These are phyloP conservation scores for Yamadazyma membranifaciens DNA, from an alignment of 1,139 yeast genomes.

Conservation along the genomic window DNA sequence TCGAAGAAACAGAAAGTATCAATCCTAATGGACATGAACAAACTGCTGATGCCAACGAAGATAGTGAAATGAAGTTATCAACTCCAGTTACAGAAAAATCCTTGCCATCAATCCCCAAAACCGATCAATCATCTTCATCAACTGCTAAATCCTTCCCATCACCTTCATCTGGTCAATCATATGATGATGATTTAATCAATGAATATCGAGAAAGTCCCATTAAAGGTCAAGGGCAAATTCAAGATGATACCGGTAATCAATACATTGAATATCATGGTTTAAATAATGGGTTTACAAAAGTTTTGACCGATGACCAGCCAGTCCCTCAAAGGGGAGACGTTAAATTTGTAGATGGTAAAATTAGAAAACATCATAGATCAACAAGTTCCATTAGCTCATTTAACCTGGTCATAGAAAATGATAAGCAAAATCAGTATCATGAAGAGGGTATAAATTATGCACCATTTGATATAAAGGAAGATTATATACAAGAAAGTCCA, in stretches of 20 bases:
- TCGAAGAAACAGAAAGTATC: too few relatives aligned
- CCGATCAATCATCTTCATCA: slow-evolving; percentile 6
- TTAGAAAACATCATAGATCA: slow-evolving; percentile 21
- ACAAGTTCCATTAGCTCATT: slow-evolving; percentile 19
- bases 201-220: slow-evolving; percentile 10
- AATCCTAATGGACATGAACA: too few relatives aligned
- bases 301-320: slow-evolving; percentile 19
- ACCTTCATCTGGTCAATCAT: slow-evolving; percentile 6
- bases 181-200: slow-evolving; percentile 9
- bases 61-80: background rate
- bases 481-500: background rate
- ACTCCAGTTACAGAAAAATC: background rate
- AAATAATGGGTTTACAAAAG: background rate
- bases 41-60: background rate
- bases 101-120: background rate
- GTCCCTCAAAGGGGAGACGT: slow-evolving; percentile 43
- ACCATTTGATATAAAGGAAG: too few relatives aligned
- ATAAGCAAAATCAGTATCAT: background rate
- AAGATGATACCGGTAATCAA: background rate
- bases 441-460: too few relatives aligned
- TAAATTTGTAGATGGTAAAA: slow-evolving; percentile 19
- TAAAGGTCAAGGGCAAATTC: background rate
- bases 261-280: background rate
- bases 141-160: slow-evolving; percentile 8
- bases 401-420: slow-evolving; percentile 1